Evolutionary conservation across 208 protist genomes (phyloP), one percentile per base, ranked within the genome.

Genomic region (Jaenimonas drosophilae): DNA sequence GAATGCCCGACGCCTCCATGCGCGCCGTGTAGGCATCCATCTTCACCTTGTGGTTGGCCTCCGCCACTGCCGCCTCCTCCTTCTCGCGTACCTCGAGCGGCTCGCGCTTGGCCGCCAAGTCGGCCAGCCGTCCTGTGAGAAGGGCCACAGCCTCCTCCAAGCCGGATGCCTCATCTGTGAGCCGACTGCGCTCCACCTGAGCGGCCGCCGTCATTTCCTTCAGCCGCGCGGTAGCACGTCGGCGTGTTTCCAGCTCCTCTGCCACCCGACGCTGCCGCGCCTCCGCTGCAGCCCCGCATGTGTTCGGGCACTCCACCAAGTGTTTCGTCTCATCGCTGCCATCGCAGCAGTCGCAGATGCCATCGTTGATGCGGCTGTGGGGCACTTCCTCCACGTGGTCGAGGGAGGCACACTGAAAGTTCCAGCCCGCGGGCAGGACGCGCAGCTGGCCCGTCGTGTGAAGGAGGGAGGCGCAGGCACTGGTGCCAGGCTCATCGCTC

Each of bases 281-380:
- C 27, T 56, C 20, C 20, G 27, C 54, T 2, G 53, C 45, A 27
- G 74, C 72, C 14, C 29, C 69, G 56, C 86, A 96, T 5, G 62
- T 54, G 45, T 95, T 79, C 12, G 64, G 43, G 48, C 88, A 94
- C 20, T 38, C 23, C 2, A 53, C 61, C 27, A 21, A 24, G 17
- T 51, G 55, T 19, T 19, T 41, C 16, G 56, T 41, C 60, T 97
- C 93, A 59, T 97, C 93, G 24, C 82, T 88, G 30, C 90, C 93
- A 48, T 97, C 94, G 65, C 94, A 97, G 64, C 93, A 96, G 59
- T 97, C 92, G 29, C 63, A 79, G 37, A 97, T 74, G 36, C 92
- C 95, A 59, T 98, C 94, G 50, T 94, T 88, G 0, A 98, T 74
- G 20, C 53, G 50, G 9, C 52, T 76, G 46, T 84, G 80, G 9